Evolutionary conservation across 148 eudicot genomes (phyloP), one percentile per base, ranked within the genome.

Genomic region (Salicornia ramosissima): DNA sequence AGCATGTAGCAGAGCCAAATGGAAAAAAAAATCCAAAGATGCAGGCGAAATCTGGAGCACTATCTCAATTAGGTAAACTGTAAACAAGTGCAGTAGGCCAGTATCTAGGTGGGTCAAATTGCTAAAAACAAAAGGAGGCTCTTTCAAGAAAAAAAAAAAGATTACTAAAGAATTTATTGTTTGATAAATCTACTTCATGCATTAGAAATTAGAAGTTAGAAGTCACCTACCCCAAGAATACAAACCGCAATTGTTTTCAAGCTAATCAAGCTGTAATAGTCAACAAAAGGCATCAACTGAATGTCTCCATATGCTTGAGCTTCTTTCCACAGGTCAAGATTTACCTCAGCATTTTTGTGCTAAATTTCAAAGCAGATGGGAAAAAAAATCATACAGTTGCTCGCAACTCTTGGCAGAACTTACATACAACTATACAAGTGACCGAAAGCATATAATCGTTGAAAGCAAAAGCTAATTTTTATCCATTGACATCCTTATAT

Each of bases 281-380:
- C 98, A 71, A 94, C 92, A 85, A 88, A 94, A 50, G 98, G 97
- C 98, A 94, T 87, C 77, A 94, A 68, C 78, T 90, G 97, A 66
- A 90, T 83, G 79, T 94, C 98, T 79, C 89, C 89, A 81, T 85
- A 94, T 64, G 89, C 86, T 75, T 86, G 85, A 74, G 92, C 90
- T 84, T 94, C 98, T 80, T 70, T 88, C 98, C 92, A 90, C 36
- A 94, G 79, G 74, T 83, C 84, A 59, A 77, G 74, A 78, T 94
- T 94, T 66, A 94, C 98, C 57, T 84, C 85, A 64, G 76, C 77
- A 67, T 80, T 87, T 78, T 80, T 90, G 81, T 94, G 88, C 98
- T 94, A 85, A 82, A 72, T 71, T 13, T 53, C 29, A 53, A 43
- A 25, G 67, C 53, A 67, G 33, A 67, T 46, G 40, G n/a, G n/a